A percentile compares a stretch with the other conserved stretches of the same genome.
Conservation (phyloP, 805 yeast genomes). For the Sungouiella blattae region DNA sequence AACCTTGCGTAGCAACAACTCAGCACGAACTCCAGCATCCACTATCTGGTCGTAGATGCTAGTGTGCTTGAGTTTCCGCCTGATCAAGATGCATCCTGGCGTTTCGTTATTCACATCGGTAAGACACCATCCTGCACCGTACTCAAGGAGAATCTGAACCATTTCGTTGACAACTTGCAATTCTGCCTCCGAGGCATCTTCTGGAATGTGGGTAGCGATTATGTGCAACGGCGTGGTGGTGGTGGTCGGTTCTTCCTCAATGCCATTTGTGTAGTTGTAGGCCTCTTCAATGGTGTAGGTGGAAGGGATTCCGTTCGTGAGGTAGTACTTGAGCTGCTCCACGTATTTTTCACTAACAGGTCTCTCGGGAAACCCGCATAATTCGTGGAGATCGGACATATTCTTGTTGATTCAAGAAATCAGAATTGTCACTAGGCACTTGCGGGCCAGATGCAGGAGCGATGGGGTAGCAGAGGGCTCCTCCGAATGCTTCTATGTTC, state of each 20-base stretch:
- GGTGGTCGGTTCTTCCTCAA: slow-evolving; percentile 28
- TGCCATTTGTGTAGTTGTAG: slow-evolving; percentile 48
- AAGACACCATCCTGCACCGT: slow-evolving; percentile 92
- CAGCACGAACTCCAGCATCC: slow-evolving; percentile 89
- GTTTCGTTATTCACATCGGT: slow-evolving; percentile 69
- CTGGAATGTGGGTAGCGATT: slow-evolving; percentile 53
- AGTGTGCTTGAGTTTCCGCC: slow-evolving; percentile 41
- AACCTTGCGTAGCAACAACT: slow-evolving; percentile 70
- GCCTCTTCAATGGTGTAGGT: slow-evolving; percentile 82
- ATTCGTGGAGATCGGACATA: slow-evolving; percentile 74
- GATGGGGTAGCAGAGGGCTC: too few species aligned
- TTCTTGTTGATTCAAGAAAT: too few species aligned
- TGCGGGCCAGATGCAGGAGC: not conserved
- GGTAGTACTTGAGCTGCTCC: slow-evolving; percentile 40
- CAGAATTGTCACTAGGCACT: not conserved
- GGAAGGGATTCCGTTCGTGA: slow-evolving; percentile 71
- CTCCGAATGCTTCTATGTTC: too few species aligned
- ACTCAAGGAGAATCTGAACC: slow-evolving; percentile 67
- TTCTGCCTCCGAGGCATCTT: slow-evolving; percentile 44
- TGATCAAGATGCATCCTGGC: slow-evolving; percentile 76
- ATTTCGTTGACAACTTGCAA: slow-evolving; percentile 42
- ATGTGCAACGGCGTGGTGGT: slow-evolving; percentile 82
- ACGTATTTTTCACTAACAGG: slow-evolving; percentile 51
- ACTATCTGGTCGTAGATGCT: slow-evolving; percentile 51
- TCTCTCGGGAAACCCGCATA: slow-evolving; percentile 45